These are phyloP conservation scores for Vigna reflexopilosa DNA, from an alignment of 306 rosid genomes.

Conservation along the genomic window DNA sequence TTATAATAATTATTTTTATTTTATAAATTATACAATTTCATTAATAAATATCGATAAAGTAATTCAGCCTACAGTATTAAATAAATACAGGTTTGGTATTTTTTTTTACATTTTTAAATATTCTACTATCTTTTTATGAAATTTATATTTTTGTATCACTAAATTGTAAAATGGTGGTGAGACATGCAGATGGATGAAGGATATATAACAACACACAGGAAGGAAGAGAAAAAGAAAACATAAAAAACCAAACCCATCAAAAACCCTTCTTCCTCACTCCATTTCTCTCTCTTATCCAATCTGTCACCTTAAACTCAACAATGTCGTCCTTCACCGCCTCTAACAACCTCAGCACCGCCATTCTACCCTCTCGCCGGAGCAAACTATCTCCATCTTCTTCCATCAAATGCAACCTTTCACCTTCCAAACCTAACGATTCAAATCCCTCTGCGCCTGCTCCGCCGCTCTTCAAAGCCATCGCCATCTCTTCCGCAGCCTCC, in stretches of 20 bases:
- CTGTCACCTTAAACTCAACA: not conserved
- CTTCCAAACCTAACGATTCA: slow-evolving; percentile 39
- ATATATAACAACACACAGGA: too few species aligned
- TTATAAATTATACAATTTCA: too few species aligned
- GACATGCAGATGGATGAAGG: too few species aligned
- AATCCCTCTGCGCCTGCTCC: slow-evolving; percentile 33
- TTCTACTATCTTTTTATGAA: too few species aligned
- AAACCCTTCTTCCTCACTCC: slow-evolving; percentile 39
- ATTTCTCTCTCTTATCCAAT: not conserved
- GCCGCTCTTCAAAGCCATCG: slow-evolving; percentile 54
- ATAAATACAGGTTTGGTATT: too few species aligned
- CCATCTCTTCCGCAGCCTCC: slow-evolving; percentile 69
- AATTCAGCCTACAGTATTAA: too few species aligned
- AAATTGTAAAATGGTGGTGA: too few species aligned
- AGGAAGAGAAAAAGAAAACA: too few species aligned
- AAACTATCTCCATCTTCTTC: slow-evolving; percentile 42
- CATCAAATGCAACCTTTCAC: slow-evolving; percentile 42
- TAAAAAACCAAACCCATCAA: slow-evolving; percentile 42
- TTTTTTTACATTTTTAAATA: too few species aligned
- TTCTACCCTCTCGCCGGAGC: slow-evolving; percentile 41
- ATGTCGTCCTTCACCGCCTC: slow-evolving; percentile 73
- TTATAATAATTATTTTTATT: too few species aligned
- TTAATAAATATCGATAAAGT: too few species aligned
- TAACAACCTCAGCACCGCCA: slow-evolving; percentile 51
- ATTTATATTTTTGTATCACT: too few species aligned